phyloP scores from a whole-genome alignment of 2,329 filamentous ascomycete species.

The Xylariaceae sp. region DNA sequence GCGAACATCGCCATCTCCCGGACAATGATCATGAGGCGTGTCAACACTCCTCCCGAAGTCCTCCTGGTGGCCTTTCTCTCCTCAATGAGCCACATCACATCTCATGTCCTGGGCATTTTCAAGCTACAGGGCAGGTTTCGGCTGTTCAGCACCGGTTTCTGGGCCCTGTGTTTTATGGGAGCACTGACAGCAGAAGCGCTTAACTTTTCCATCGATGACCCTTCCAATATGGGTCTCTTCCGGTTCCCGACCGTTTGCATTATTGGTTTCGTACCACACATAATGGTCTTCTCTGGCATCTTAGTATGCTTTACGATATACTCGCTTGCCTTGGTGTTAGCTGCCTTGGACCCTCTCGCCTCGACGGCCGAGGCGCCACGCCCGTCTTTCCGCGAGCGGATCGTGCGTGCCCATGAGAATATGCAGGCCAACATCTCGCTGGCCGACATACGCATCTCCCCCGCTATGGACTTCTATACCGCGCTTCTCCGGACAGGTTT shows the following conservation, averaged over 20 bases:
- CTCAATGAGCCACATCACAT: conserved; percentile 78
- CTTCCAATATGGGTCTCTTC: conserved; percentile 58
- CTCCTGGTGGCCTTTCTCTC: conserved; percentile 83
- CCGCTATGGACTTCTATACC: conserved; percentile 94
- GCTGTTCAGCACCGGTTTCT: conserved; percentile 80
- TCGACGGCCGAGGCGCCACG: conserved; percentile 27
- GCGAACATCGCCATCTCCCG: conserved; percentile 46
- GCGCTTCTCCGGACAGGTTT: conserved; percentile 82
- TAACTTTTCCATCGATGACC: conserved; percentile 53
- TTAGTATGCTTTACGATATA: conserved; percentile 71
- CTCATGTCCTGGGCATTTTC: conserved; percentile 73
- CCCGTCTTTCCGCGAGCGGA: conserved; percentile 48
- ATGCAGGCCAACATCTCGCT: conserved; percentile 88
- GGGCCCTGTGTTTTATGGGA: conserved; percentile 84
- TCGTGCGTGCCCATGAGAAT: conserved; percentile 70
- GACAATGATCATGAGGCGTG: conserved; percentile 64
- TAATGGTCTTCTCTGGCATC: conserved; percentile 80
- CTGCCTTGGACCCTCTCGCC: conserved; percentile 58
- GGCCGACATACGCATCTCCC: conserved; percentile 69
- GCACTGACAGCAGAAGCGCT: conserved; percentile 73
- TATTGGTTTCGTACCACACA: conserved; percentile 87
- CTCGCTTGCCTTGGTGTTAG: conserved; percentile 64
- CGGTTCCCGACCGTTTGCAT: conserved; percentile 92
- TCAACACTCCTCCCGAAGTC: conserved; percentile 86
- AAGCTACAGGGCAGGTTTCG: conserved; percentile 72